phyloP scores from a whole-genome alignment of 2,329 filamentous ascomycete species.

The Helicocarpus griseus region DNA sequence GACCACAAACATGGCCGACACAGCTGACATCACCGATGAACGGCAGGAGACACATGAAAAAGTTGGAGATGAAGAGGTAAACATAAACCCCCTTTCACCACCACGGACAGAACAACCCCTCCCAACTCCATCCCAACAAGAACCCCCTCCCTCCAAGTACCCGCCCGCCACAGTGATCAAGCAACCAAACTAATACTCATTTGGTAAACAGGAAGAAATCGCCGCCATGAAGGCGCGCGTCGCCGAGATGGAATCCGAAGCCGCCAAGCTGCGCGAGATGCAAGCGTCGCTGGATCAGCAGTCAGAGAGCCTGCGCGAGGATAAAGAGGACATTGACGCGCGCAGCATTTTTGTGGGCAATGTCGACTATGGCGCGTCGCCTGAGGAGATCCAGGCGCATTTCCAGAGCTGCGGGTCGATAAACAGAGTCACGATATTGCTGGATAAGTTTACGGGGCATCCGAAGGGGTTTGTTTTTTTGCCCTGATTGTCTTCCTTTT shows the following conservation, averaged over 20 bases:
- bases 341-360: constrained; percentile 98
- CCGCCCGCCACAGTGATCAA: too few species aligned
- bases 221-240: constrained; percentile 78
- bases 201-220: constrained; percentile 65
- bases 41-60: constrained; percentile 23
- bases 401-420: constrained; percentile 96
- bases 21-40: constrained; percentile 11
- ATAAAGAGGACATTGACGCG: constrained; percentile 90
- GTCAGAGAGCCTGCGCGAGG: constrained; percentile 71
- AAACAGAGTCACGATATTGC: constrained; percentile 91
- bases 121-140: not conserved
- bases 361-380: constrained; percentile 93
- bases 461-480: constrained; percentile 77
- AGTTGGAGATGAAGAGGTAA: constrained; percentile 37
- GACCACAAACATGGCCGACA: constrained; percentile 9
- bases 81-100: constrained; percentile 5
- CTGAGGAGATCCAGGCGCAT: constrained; percentile 96
- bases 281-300: constrained; percentile 78
- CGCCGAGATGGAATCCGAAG: constrained; percentile 85
- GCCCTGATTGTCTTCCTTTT: not conserved
- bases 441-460: constrained; percentile 98
- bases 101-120: not conserved
- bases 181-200: too few species aligned
- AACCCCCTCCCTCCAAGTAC: too few species aligned
- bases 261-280: constrained; percentile 78